Percentiles rank a stretch among this genome's conserved stretches.
Evolutionary conservation across 768 basidiomycete species (phyloP).

Genomic region (Rhodotorula graminis): DNA sequence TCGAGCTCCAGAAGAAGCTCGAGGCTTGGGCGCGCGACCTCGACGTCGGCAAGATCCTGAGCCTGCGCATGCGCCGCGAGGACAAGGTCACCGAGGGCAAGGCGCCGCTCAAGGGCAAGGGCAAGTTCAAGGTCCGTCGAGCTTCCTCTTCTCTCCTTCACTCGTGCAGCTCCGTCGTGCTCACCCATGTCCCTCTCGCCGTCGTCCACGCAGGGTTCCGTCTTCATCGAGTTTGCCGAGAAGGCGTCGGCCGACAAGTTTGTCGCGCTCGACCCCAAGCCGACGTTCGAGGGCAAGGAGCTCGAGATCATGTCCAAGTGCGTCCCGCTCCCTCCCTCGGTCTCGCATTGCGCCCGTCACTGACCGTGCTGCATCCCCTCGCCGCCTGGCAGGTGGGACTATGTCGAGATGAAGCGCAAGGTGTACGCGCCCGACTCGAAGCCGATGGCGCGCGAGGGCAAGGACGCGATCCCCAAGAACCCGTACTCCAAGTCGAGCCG

Average conservation of each 20-base stretch:
- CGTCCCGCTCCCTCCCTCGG: conserved; percentile 42
- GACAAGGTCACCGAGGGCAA: conserved; percentile 56
- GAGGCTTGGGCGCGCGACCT: conserved; percentile 66
- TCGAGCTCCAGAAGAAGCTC: conserved; percentile 63
- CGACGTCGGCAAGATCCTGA: conserved; percentile 69
- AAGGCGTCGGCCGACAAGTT: conserved; percentile 66
- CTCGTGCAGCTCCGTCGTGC: neutral
- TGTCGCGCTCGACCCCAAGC: conserved; percentile 74
- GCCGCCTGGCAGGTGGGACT: conserved; percentile 66
- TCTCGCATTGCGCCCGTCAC: neutral
- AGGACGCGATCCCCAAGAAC: conserved; percentile 50
- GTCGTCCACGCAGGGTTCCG: conserved; percentile 68
- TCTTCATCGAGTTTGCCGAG: conserved; percentile 84
- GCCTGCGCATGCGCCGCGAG: conserved; percentile 77
- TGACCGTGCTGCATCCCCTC: neutral
- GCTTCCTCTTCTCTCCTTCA: too few species aligned
- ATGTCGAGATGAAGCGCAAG: conserved; percentile 93
- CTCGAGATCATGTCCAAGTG: conserved; percentile 84
- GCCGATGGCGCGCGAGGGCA: conserved; percentile 46
- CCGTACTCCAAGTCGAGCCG: conserved; percentile 23
- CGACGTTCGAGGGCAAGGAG: conserved; percentile 69
- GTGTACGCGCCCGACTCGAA: conserved; percentile 70
- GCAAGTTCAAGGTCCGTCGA: conserved; percentile 34
- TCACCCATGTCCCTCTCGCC: neutral
- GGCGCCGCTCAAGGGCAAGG: conserved; percentile 70